These are phyloP conservation scores for Solanum sejunctum DNA, from an alignment of 257 asterid genomes.

Conservation along the genomic window DNA sequence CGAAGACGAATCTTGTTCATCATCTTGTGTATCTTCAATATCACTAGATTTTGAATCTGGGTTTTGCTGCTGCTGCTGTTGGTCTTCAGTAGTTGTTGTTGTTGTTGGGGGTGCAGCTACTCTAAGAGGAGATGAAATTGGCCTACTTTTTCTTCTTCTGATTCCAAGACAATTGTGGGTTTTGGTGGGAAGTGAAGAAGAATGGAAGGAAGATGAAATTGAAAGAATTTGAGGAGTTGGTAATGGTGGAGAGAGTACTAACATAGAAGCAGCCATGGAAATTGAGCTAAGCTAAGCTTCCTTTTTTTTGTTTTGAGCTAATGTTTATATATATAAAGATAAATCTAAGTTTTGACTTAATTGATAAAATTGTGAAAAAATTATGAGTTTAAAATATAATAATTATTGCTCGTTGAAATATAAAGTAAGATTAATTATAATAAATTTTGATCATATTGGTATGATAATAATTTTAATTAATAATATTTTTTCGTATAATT, in stretches of 20 bases:
- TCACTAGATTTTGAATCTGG: constrained; percentile 1
- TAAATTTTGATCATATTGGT: too few species aligned
- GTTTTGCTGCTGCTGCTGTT: neutral
- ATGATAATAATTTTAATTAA: too few species aligned
- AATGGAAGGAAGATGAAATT: neutral
- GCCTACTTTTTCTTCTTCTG: neutral
- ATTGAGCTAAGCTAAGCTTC: neutral
- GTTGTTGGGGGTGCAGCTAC: constrained; percentile 64
- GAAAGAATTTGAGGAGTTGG: neutral
- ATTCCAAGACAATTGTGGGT: constrained; percentile 1
- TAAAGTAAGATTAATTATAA: too few species aligned
- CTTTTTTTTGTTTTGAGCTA: neutral
- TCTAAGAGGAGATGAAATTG: constrained; percentile 13
- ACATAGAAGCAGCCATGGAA: neutral
- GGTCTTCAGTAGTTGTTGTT: constrained; percentile 20
- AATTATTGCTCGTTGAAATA: too few species aligned
- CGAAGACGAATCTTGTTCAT: constrained; percentile 30
- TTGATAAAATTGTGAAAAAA: too few species aligned
- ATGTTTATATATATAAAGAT: neutral
- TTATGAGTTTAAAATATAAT: too few species aligned
- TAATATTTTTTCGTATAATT: too few species aligned
- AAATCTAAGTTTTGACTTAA: too few species aligned
- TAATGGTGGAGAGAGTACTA: neutral
- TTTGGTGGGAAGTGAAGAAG: constrained; percentile 7
- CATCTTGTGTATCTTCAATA: constrained; percentile 19